phyloP scores from a whole-genome alignment of 2,329 filamentous ascomycete species.

The Emergomyces orientalis region DNA sequence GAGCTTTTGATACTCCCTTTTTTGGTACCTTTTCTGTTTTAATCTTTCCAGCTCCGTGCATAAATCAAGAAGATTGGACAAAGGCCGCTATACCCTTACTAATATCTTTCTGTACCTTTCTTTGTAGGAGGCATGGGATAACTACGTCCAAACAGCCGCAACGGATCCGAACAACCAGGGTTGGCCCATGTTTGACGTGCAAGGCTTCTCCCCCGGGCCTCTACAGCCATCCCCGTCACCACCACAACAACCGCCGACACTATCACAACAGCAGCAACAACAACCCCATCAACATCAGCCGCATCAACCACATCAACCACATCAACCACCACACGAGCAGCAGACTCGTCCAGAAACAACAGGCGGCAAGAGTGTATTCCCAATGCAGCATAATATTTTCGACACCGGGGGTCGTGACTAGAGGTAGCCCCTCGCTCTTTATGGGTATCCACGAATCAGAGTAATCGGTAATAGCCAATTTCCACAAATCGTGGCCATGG shows the following conservation, averaged over 20 bases:
- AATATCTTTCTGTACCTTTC: constrained; percentile 1
- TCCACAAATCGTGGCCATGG: too few relatives aligned
- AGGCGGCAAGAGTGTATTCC: not conserved
- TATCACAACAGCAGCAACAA: constrained; percentile 5
- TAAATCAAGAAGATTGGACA: not conserved
- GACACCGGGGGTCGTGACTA: not conserved
- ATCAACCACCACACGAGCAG: not conserved
- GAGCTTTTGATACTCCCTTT: constrained; percentile 3
- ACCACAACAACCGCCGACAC: not conserved
- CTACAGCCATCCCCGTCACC: not conserved
- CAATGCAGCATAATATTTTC: not conserved
- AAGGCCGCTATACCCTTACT: not conserved
- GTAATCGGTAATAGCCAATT: too few relatives aligned
- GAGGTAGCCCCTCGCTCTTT: not conserved
- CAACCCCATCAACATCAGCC: not conserved
- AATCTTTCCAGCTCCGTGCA: not conserved
- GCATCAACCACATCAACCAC: not conserved
- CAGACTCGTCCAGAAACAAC: not conserved
- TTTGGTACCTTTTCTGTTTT: not conserved
- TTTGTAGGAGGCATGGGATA: constrained; percentile 57
- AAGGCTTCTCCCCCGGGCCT: not conserved
- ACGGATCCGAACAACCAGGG: constrained; percentile 28
- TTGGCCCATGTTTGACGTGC: constrained; percentile 5
- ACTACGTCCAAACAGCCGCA: constrained; percentile 54
- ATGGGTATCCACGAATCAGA: too few relatives aligned